A percentile compares a stretch with the other conserved stretches of the same genome.
phyloP scores from a whole-genome alignment of 495 filamentous ascomycete genomes.

The Penicillium simplicissimum region DNA sequence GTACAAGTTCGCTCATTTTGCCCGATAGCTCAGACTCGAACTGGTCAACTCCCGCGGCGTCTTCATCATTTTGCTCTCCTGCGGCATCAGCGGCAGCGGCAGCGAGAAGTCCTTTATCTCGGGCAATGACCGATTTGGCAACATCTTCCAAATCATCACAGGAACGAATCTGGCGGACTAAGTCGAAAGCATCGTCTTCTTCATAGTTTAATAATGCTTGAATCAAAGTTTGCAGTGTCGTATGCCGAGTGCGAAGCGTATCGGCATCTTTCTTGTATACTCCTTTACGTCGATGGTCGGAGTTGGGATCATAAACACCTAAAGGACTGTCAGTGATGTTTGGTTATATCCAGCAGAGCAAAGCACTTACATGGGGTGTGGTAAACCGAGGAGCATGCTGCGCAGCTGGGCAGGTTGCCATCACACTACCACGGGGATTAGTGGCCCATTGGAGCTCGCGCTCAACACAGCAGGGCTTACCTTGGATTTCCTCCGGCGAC shows the following conservation, averaged over 20 bases:
- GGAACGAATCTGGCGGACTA: slow-evolving; percentile 84
- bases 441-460: neutral
- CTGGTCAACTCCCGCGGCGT: slow-evolving; percentile 43
- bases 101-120: slow-evolving; percentile 44
- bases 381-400: slow-evolving; percentile 93
- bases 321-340: neutral
- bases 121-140: slow-evolving; percentile 72
- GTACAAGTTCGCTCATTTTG: slow-evolving; percentile 89
- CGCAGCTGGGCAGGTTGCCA: slow-evolving; percentile 87
- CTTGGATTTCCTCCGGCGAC: slow-evolving; percentile 87
- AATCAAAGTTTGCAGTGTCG: slow-evolving; percentile 86
- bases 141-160: slow-evolving; percentile 92
- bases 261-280: slow-evolving; percentile 96
- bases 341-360: neutral
- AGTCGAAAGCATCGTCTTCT: slow-evolving; percentile 73
- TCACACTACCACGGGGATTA: slow-evolving; percentile 64
- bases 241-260: slow-evolving; percentile 80
- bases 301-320: slow-evolving; percentile 91
- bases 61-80: slow-evolving; percentile 33
- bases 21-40: slow-evolving; percentile 87
- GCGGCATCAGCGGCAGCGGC: slow-evolving; percentile 19
- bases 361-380: slow-evolving; percentile 62
- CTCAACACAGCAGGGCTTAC: slow-evolving; percentile 32
- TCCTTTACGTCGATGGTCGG: slow-evolving; percentile 92
- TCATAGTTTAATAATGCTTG: slow-evolving; percentile 88